These are phyloP conservation scores for Populus ilicifolia DNA, from an alignment of 345 rosid species.

Conservation along the genomic window DNA sequence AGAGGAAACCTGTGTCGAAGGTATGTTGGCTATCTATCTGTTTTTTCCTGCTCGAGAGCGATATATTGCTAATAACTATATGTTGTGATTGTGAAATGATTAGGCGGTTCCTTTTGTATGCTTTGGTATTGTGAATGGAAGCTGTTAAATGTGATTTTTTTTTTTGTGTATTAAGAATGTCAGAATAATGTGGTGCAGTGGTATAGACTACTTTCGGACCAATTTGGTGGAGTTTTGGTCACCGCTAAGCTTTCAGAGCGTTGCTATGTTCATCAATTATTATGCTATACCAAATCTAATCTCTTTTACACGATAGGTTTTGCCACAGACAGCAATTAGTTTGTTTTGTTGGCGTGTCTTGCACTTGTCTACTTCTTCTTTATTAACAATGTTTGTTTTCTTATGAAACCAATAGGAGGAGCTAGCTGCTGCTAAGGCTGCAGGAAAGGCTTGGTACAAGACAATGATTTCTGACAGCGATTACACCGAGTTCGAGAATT, in stretches of 20 bases:
- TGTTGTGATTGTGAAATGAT: not conserved
- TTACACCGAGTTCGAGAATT: conserved; percentile 78
- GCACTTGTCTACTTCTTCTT: too few relatives aligned
- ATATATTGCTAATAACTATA: too few relatives aligned
- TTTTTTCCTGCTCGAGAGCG: too few relatives aligned
- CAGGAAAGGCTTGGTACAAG: conserved; percentile 90
- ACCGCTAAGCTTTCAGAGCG: too few relatives aligned
- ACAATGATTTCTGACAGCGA: conserved; percentile 96
- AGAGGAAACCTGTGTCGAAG: conserved; percentile 68
- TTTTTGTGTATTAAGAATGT: not conserved
- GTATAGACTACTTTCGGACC: too few relatives aligned
- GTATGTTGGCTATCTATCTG: too few relatives aligned
- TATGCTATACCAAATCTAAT: too few relatives aligned
- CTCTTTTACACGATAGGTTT: too few relatives aligned
- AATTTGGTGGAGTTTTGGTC: not conserved
- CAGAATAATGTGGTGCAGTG: too few relatives aligned
- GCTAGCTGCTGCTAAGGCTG: conserved; percentile 59
- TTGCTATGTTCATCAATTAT: too few relatives aligned
- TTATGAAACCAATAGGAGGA: conserved; percentile 58
- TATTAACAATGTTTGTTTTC: not conserved
- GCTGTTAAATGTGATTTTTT: not conserved
- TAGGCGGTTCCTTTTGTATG: not conserved
- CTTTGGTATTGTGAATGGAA: not conserved
- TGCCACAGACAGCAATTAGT: too few relatives aligned
- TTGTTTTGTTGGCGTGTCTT: too few relatives aligned